A percentile compares a stretch with the other conserved stretches of the same genome.
Conservation (phyloP, 129 eudicot species). For the Calendula officinalis region DNA sequence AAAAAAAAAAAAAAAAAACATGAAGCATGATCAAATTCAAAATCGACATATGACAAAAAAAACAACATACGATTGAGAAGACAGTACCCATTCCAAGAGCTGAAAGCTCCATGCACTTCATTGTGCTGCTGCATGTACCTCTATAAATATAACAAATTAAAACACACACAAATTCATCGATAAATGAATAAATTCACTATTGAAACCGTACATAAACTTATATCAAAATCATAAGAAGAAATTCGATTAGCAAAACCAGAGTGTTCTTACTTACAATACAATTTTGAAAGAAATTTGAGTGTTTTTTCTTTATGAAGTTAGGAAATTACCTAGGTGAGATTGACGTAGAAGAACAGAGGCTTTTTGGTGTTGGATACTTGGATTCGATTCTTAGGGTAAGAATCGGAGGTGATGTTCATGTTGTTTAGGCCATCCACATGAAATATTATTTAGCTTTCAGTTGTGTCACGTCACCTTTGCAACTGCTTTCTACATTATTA, state of each 20-base stretch:
- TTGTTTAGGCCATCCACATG: no score
- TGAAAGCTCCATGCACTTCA: constrained; percentile 77
- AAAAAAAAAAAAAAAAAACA: no score
- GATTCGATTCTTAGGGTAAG: constrained; percentile 57
- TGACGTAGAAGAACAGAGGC: constrained; percentile 4
- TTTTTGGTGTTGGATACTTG: constrained; percentile 31
- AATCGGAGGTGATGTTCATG: constrained; percentile 33
- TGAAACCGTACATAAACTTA: not conserved
- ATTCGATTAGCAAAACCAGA: not conserved
- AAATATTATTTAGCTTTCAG: no score
- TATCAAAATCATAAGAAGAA: no score
- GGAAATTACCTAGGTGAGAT: constrained; percentile 54
- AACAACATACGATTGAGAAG: not conserved
- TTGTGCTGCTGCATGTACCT: constrained; percentile 73
- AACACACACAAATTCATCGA: not conserved
- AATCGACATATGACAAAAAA: not conserved
- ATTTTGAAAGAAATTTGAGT: not conserved
- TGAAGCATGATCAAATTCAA: not conserved
- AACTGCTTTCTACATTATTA: no score
- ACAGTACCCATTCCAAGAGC: constrained; percentile 72
- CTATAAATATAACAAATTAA: constrained; percentile 36
- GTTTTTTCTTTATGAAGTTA: not conserved
- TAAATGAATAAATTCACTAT: not conserved
- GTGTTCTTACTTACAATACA: not conserved
- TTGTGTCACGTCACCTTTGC: no score